phyloP scores from a whole-genome alignment of 345 rosid species.

The Sonneratia alba region DNA sequence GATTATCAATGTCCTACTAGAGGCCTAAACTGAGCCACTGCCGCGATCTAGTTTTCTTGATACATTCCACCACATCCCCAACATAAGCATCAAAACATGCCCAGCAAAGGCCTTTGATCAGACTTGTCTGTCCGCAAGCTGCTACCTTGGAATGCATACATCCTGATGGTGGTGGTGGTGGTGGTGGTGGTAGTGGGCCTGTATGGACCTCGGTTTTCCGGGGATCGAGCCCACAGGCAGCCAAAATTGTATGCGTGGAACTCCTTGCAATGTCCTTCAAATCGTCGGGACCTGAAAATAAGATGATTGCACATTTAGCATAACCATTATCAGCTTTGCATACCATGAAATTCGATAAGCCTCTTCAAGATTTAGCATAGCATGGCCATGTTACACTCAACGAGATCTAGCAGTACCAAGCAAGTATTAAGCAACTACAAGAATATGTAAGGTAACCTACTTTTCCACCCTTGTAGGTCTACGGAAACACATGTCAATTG shows the following conservation, averaged over 20 bases:
- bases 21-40: conserved; percentile 80
- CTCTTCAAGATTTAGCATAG: too few relatives aligned
- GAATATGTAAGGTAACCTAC: too few relatives aligned
- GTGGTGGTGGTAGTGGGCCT: conserved; percentile 36
- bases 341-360: not conserved
- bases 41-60: conserved; percentile 53
- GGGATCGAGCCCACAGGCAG: conserved; percentile 78
- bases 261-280: conserved; percentile 58
- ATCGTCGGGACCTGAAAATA: conserved; percentile 41
- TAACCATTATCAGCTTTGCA: not conserved
- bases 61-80: conserved; percentile 69
- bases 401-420: too few relatives aligned
- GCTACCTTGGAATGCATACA: conserved; percentile 42
- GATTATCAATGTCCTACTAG: conserved; percentile 14
- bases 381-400: too few relatives aligned
- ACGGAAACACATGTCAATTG: too few relatives aligned
- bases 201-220: conserved; percentile 40
- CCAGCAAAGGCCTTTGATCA: conserved; percentile 70
- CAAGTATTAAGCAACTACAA: too few relatives aligned
- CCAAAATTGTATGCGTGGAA: conserved; percentile 67
- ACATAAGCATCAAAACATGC: conserved; percentile 78
- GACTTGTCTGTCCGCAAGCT: conserved; percentile 43
- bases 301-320: not conserved
- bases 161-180: conserved; percentile 14
- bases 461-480: too few relatives aligned